Evolutionary conservation across 495 filamentous ascomycete genomes (phyloP).

Genomic region (Thermochaetoides thermophila): DNA sequence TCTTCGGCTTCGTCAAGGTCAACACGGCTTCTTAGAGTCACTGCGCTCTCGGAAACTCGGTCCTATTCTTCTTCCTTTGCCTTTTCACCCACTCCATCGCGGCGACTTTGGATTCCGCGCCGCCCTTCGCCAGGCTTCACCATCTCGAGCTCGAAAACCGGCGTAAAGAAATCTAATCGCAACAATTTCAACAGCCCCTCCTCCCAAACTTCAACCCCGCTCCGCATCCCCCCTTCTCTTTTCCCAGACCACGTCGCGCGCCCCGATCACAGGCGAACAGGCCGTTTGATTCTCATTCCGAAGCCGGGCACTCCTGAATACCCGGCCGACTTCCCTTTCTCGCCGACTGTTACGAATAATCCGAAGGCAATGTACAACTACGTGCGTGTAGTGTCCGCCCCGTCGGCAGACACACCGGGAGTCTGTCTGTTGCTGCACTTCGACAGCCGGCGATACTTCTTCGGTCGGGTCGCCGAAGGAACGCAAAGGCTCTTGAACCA

Average conservation of each 20-base stretch:
- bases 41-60: too few relatives aligned
- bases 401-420: conserved; percentile 83
- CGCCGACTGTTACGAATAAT: too few relatives aligned
- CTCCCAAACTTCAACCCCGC: background rate
- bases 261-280: background rate
- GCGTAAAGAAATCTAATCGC: too few relatives aligned
- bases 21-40: too few relatives aligned
- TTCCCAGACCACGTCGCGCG: background rate
- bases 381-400: conserved; percentile 60
- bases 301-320: background rate
- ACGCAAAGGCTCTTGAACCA: conserved; percentile 64
- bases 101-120: too few relatives aligned
- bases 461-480: conserved; percentile 74
- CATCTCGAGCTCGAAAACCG: too few relatives aligned
- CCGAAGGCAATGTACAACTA: conserved; percentile 68
- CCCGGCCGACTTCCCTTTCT: background rate
- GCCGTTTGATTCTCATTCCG: background rate
- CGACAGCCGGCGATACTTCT: conserved; percentile 68
- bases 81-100: too few relatives aligned
- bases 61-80: too few relatives aligned
- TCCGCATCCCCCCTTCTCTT: background rate
- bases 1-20: too few relatives aligned
- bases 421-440: conserved; percentile 62
- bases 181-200: too few relatives aligned
- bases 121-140: too few relatives aligned